Evolutionary conservation across 2,329 filamentous ascomycete species (phyloP), one percentile per base, ranked within the genome.

Genomic region (Aspergillus spinulosporus): DNA sequence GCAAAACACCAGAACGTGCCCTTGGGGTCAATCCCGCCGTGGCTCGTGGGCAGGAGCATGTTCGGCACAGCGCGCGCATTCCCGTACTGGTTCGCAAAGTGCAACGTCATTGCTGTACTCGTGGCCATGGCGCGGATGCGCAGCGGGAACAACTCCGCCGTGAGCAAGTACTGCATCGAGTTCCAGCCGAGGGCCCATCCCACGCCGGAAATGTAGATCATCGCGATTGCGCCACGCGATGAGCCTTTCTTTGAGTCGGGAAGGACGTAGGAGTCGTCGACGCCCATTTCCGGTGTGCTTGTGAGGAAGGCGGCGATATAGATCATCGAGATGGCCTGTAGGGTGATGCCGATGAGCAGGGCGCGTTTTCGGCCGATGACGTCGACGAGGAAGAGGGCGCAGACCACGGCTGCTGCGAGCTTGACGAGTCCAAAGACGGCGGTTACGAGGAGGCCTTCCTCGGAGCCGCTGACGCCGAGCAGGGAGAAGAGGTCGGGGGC

Each of bases 1-100:
- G 82, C 80, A 71, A 92, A 92, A 75, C 87, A 89, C 82, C 88
- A 87, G 77, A 92, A 92, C 0, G 89, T 92, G 0, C 89, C 89
- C 57, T 81, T 83, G 28, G 76, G 76, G 0, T 75, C 78, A 68
- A 84, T 78, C 29, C 74, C 72, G 6, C 72, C 73, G n/a, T 51
- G 12, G 0, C 26, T 34, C 0, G 37, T 54, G 1, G 62, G 54
- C 1, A 92, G 78, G 44, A 92, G 82, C 88, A 92, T 90, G 62
- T 85, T 83, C 1, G 88, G 89, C 0, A 91, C 86, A 0, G 89
- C 88, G 36, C 89, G 86, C 1, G 84, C 82, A 75, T 89, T 91
- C 28, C 88, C 89, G 68, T 90, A 92, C 72, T 91, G 88, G 72
- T 90, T 90, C 58, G 82, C 86, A 67, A 92, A 92, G 72, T 92